Conservation (phyloP, 2,329 filamentous ascomycete genomes). For the Ilyonectria sp. region DNA sequence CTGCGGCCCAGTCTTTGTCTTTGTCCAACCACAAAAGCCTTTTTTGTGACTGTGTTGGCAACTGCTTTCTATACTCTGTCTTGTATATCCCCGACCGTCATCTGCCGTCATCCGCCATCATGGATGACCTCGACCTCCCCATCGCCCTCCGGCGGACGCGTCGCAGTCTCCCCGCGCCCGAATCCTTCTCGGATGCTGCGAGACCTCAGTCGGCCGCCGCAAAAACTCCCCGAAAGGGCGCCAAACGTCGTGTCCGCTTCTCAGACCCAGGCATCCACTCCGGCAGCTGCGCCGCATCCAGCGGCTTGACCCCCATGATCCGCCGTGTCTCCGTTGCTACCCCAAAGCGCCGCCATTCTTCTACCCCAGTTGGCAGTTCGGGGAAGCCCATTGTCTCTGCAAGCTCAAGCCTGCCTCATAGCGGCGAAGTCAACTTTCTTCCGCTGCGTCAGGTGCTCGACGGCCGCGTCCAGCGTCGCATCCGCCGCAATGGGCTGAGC, state of each 20-base stretch:
- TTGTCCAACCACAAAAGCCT: conserved; percentile 20
- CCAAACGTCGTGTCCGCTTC: conserved; percentile 70
- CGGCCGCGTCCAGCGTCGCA: conserved; percentile 70
- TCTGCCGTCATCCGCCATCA: conserved; percentile 36
- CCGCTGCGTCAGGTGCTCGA: conserved; percentile 68
- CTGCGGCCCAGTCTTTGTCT: conserved; percentile 20
- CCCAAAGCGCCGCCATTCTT: conserved; percentile 61
- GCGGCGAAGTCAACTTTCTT: conserved; percentile 60
- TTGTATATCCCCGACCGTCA: conserved; percentile 3
- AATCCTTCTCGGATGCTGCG: conserved; percentile 40
- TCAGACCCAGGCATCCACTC: conserved; percentile 68
- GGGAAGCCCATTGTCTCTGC: conserved; percentile 36
- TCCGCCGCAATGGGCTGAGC: conserved; percentile 70
- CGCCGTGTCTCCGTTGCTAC: conserved; percentile 63
- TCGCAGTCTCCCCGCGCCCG: conserved; percentile 57
- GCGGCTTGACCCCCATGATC: conserved; percentile 73
- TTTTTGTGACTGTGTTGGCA: conserved; percentile 11
- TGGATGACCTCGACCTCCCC: conserved; percentile 62
- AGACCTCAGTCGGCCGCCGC: conserved; percentile 33
- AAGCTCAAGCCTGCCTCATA: conserved; percentile 45
- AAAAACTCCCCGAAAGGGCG: conserved; percentile 49
- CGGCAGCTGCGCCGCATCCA: conserved; percentile 51
- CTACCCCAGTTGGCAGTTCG: conserved; percentile 54
- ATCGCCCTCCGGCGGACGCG: conserved; percentile 70
- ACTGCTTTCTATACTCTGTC: conserved; percentile 14